Base-by-base conservation (phyloP, 2,329 filamentous ascomycete genomes). In the Colletotrichum cereale region DNA sequence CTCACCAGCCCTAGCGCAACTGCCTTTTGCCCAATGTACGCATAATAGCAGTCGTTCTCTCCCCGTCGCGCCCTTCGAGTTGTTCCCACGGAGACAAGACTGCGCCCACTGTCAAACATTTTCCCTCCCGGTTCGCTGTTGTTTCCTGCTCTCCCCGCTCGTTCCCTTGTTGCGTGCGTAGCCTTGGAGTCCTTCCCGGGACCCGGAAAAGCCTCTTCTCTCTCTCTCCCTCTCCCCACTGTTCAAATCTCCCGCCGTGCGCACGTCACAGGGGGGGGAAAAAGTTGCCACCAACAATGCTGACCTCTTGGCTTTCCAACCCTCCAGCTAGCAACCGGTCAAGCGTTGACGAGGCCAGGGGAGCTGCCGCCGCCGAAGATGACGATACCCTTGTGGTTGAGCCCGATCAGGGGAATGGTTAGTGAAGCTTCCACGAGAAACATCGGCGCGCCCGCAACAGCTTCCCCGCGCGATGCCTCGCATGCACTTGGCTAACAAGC, bases 321-420 rank as follows among this genome's bases (percentile, higher is more conserved):
- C 75, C 78, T 79, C 77, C 79, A 74, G 75, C 77, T 85, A 85
- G 84, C 78, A 83, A 81, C 76, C 82, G 82, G 74, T 89, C 88
- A 56, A 92, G 91, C 5, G 82, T 81, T 74, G 90, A 93, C 68
- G 90, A 90, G 31, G 78, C 76, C 68, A 79, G 79, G 72, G 80
- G 76, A 73, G 85, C 83, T 14, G 81, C 82, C 71, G 83, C 85
- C 47, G 76, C 74, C 66, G 83, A 85, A 72, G 91, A 94, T 77
- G 87, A 89, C 75, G 94, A 97, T 78, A 95, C 94, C 79, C 91
- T 90, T 68, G 88, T 96, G 73, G 91, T 98, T 78, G 95, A 97
- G 84, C 89, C 93, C 72, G 95, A 98, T 66, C 95, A 98, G 87
- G 95, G 95, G 84, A 98, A 96, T 88, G 93, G 94, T 97, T 84